Percentiles rank a stretch among this genome's conserved stretches.
phyloP scores from a whole-genome alignment of 306 rosid genomes.

The Medicago lupulina region DNA sequence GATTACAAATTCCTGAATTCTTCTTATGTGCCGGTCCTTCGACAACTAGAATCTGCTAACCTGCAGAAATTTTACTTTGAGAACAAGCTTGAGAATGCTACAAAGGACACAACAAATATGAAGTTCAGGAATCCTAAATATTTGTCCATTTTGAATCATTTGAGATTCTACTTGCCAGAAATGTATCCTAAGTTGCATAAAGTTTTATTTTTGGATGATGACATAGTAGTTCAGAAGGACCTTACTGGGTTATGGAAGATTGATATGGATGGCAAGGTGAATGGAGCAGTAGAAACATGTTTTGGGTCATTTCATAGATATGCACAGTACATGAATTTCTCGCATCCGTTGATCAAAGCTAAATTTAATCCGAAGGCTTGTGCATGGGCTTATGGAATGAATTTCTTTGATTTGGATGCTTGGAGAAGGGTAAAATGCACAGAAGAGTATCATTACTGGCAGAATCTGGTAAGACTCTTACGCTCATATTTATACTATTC shows the following conservation, averaged over 20 bases:
- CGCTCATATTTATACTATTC: neutral
- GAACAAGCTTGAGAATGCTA: constrained; percentile 89
- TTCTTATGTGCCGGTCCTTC: constrained; percentile 78
- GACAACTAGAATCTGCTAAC: constrained; percentile 77
- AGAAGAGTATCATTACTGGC: constrained; percentile 90
- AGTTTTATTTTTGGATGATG: constrained; percentile 79
- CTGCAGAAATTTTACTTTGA: constrained; percentile 76
- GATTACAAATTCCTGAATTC: constrained; percentile 86
- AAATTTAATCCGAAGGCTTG: constrained; percentile 82
- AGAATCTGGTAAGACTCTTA: constrained; percentile 68
- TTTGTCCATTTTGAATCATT: constrained; percentile 77
- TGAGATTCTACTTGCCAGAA: constrained; percentile 87
- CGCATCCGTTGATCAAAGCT: constrained; percentile 82
- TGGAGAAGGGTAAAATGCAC: constrained; percentile 90
- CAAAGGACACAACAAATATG: constrained; percentile 84
- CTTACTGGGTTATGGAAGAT: constrained; percentile 84
- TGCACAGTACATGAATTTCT: constrained; percentile 91
- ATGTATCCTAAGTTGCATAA: constrained; percentile 84
- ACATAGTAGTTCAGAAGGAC: constrained; percentile 85
- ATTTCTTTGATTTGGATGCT: constrained; percentile 88
- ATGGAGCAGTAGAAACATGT: constrained; percentile 91
- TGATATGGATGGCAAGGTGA: constrained; percentile 92
- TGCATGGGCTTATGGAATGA: constrained; percentile 96
- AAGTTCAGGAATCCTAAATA: constrained; percentile 90
- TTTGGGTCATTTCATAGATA: constrained; percentile 86